These are phyloP conservation scores for Phytophthora cryptogea DNA, from an alignment of 352 stramenopile genomes.

Conservation along the genomic window DNA sequence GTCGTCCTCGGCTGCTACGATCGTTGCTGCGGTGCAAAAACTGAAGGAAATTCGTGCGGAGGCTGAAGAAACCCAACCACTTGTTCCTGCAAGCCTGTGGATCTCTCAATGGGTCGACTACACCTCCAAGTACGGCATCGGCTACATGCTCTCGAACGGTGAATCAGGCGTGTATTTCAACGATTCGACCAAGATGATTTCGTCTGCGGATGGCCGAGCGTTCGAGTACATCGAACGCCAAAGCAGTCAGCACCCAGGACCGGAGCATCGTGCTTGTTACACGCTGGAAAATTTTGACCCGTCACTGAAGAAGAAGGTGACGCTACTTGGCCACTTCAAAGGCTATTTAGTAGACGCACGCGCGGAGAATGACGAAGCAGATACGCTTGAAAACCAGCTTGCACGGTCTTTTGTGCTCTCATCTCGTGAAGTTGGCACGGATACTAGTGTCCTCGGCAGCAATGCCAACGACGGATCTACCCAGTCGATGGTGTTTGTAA, in stretches of 20 bases:
- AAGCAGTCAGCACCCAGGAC: conserved; percentile 35
- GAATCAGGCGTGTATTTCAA: conserved; percentile 98
- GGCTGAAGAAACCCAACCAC: conserved; percentile 39
- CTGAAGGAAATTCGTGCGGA: conserved; percentile 67
- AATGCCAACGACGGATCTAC: conserved; percentile 5
- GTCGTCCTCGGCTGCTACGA: conserved; percentile 58
- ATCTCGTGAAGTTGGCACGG: conserved; percentile 28
- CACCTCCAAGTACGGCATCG: conserved; percentile 99
- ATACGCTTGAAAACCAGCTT: conserved; percentile 50
- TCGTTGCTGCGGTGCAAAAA: conserved; percentile 66
- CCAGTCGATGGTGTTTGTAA: conserved; percentile 91
- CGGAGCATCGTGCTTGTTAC: conserved; percentile 46
- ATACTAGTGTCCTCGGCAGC: conserved; percentile 20
- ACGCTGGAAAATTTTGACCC: conserved; percentile 78
- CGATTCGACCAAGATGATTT: conserved; percentile 98
- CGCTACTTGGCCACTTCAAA: conserved; percentile 97
- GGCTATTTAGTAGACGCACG: conserved; percentile 94
- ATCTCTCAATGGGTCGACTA: conserved; percentile 98
- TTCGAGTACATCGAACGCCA: conserved; percentile 97
- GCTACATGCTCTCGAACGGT: conserved; percentile 97
- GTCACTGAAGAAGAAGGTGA: conserved; percentile 97
- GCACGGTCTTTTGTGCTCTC: conserved; percentile 29
- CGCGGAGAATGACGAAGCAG: conserved; percentile 53
- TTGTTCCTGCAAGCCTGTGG: conserved; percentile 83
- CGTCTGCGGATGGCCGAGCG: conserved; percentile 78